phyloP scores from a whole-genome alignment of 495 filamentous ascomycete species.

The Penicillium odoratum region DNA sequence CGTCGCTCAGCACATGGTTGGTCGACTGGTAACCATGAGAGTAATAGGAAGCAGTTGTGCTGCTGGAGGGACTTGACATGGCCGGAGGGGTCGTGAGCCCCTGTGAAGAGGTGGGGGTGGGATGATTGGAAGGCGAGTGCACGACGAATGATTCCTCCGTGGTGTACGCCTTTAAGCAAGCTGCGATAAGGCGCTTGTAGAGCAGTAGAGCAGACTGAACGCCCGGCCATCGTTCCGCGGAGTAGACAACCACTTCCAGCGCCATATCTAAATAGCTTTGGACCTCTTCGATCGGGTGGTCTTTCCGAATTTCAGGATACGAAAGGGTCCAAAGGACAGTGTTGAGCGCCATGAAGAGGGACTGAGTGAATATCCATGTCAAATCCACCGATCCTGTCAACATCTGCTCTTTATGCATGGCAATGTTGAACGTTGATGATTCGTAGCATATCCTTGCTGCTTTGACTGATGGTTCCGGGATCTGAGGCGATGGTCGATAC shows the following conservation, averaged over 20 bases:
- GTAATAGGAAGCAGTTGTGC: slow-evolving; percentile 36
- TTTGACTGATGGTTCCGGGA: slow-evolving; percentile 73
- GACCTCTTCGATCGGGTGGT: slow-evolving; percentile 68
- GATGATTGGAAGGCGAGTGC: slow-evolving; percentile 57
- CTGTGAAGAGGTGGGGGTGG: slow-evolving; percentile 46
- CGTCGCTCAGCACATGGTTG: slow-evolving; percentile 34
- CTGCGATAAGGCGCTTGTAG: slow-evolving; percentile 75
- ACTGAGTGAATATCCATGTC: slow-evolving; percentile 87
- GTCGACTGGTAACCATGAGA: slow-evolving; percentile 33
- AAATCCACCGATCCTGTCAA: slow-evolving; percentile 71
- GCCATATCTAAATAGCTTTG: slow-evolving; percentile 68
- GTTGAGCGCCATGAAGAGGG: slow-evolving; percentile 83
- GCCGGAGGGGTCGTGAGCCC: slow-evolving; percentile 50
- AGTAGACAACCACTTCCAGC: slow-evolving; percentile 69
- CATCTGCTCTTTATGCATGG: slow-evolving; percentile 74
- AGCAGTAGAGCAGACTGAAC: slow-evolving; percentile 78
- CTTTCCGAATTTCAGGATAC: slow-evolving; percentile 73
- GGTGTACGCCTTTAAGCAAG: slow-evolving; percentile 80
- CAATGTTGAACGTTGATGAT: slow-evolving; percentile 75
- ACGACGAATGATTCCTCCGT: slow-evolving; percentile 66
- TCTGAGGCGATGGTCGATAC: slow-evolving; percentile 83
- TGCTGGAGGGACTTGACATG: slow-evolving; percentile 51
- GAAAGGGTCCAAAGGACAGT: slow-evolving; percentile 86
- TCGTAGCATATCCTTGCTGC: slow-evolving; percentile 80
- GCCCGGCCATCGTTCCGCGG: slow-evolving; percentile 85